Conservation (phyloP, 2,329 filamentous ascomycete genomes). For the Dactylonectria estremocensis region DNA sequence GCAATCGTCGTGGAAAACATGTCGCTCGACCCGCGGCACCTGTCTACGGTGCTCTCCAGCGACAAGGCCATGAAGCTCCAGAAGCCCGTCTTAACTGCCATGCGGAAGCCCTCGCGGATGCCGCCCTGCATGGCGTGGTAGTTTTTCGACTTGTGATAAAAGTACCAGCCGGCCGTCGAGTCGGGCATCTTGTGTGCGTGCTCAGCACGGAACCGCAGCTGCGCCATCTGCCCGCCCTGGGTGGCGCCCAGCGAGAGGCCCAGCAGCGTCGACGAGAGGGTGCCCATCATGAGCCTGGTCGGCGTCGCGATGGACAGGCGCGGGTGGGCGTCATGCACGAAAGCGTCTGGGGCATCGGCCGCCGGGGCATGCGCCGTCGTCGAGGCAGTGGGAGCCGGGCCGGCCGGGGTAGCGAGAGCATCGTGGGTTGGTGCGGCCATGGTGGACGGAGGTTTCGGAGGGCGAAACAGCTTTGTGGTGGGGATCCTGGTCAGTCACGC, state of each 20-base stretch:
- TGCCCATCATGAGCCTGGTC: conserved; percentile 76
- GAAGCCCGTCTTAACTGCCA: conserved; percentile 78
- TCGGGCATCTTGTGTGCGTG: conserved; percentile 94
- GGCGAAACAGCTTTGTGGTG: conserved; percentile 36
- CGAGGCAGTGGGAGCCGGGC: conserved; percentile 31
- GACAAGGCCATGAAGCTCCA: conserved; percentile 85
- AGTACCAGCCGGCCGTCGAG: conserved; percentile 89
- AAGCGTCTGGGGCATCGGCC: conserved; percentile 39
- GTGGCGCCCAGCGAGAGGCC: conserved; percentile 80
- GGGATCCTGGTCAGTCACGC: conserved; percentile 31
- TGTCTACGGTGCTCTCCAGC: conserved; percentile 89
- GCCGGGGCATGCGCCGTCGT: not conserved
- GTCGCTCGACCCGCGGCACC: conserved; percentile 78
- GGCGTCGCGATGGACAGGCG: conserved; percentile 75
- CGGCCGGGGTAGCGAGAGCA: conserved; percentile 35
- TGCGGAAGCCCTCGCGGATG: conserved; percentile 82
- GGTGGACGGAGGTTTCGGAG: conserved; percentile 18
- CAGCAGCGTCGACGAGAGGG: conserved; percentile 74
- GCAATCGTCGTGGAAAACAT: conserved; percentile 86
- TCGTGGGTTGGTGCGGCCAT: conserved; percentile 30
- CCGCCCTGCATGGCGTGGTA: conserved; percentile 87
- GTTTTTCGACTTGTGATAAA: conserved; percentile 99
- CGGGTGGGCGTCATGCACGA: conserved; percentile 53
- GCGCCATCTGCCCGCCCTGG: conserved; percentile 81
- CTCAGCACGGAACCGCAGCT: conserved; percentile 91